These are phyloP conservation scores for Epichloe glyceriae DNA, from an alignment of 2,329 filamentous ascomycete species.

Conservation along the genomic window DNA sequence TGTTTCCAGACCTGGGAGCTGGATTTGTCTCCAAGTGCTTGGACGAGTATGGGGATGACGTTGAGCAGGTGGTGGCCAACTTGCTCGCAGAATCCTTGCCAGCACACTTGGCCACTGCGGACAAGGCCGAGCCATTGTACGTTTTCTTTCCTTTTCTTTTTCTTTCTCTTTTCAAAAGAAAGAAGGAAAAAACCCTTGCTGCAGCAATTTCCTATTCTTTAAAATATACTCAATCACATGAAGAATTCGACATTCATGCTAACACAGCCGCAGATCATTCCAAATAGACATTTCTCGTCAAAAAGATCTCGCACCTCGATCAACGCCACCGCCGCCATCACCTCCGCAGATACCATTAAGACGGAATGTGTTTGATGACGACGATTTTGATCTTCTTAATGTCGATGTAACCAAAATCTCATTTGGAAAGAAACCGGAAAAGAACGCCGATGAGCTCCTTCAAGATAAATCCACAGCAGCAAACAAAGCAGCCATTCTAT, in stretches of 20 bases:
- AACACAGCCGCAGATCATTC: slow-evolving; percentile 15
- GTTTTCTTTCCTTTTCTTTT: slow-evolving; percentile 11
- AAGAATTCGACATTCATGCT: slow-evolving; percentile 4
- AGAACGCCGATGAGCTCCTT: slow-evolving; percentile 61
- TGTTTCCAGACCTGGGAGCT: slow-evolving; percentile 79
- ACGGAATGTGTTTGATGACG: slow-evolving; percentile 66
- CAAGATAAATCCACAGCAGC: slow-evolving; percentile 50
- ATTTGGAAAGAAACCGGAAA: slow-evolving; percentile 56
- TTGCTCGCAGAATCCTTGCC: slow-evolving; percentile 69
- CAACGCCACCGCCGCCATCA: slow-evolving; percentile 36
- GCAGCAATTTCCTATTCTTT: background rate
- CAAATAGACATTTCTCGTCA: slow-evolving; percentile 13
- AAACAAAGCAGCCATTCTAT: slow-evolving; percentile 75
- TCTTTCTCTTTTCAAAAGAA: background rate
- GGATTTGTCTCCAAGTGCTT: slow-evolving; percentile 69
- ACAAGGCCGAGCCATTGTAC: slow-evolving; percentile 52
- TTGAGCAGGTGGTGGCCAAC: slow-evolving; percentile 69
- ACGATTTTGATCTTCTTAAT: slow-evolving; percentile 62
- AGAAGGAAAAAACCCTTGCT: background rate
- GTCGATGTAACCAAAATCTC: slow-evolving; percentile 57
- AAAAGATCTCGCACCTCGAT: slow-evolving; percentile 38
- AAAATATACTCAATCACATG: background rate
- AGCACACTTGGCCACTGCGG: slow-evolving; percentile 46
- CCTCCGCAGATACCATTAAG: slow-evolving; percentile 36
- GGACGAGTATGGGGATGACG: slow-evolving; percentile 64